phyloP scores from a whole-genome alignment of 371 early-diverging fungal genomes.

The Mucor lusitanicus region DNA sequence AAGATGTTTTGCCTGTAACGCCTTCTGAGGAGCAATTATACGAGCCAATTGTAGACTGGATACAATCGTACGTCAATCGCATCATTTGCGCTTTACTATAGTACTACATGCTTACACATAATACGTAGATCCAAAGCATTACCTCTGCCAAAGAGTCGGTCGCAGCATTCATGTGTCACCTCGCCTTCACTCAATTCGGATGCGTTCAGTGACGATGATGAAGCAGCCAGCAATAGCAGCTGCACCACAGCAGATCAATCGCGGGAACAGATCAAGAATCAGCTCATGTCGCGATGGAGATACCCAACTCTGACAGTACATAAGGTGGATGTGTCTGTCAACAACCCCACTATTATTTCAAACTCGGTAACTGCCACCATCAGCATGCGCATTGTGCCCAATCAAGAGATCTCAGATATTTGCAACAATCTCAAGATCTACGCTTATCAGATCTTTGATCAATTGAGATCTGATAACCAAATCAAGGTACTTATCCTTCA shows the following conservation, averaged over 20 bases:
- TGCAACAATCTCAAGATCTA: conserved; percentile 55
- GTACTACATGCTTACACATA: conserved; percentile 15
- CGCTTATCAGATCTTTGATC: conserved; percentile 53
- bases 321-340: conserved; percentile 74
- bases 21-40: conserved; percentile 56
- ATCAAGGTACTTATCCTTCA: conserved; percentile 12
- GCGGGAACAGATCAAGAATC: conserved; percentile 30
- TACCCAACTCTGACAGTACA: conserved; percentile 85
- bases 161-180: conserved; percentile 36
- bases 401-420: conserved; percentile 71
- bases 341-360: conserved; percentile 76
- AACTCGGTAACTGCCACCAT: conserved; percentile 68
- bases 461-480: conserved; percentile 54
- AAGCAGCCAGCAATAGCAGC: not conserved
- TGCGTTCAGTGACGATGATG: conserved; percentile 10
- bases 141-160: conserved; percentile 17
- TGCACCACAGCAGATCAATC: conserved; percentile 2
- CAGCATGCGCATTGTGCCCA: conserved; percentile 83
- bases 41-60: conserved; percentile 54
- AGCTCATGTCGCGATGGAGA: conserved; percentile 81
- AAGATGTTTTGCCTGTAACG: conserved; percentile 56
- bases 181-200: conserved; percentile 22
- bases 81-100: too few relatives aligned
- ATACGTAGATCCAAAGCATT: conserved; percentile 11
- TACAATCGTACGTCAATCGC: conserved; percentile 33